These are phyloP conservation scores for Capsicum baccatum DNA, from an alignment of 257 asterid genomes.

Conservation along the genomic window DNA sequence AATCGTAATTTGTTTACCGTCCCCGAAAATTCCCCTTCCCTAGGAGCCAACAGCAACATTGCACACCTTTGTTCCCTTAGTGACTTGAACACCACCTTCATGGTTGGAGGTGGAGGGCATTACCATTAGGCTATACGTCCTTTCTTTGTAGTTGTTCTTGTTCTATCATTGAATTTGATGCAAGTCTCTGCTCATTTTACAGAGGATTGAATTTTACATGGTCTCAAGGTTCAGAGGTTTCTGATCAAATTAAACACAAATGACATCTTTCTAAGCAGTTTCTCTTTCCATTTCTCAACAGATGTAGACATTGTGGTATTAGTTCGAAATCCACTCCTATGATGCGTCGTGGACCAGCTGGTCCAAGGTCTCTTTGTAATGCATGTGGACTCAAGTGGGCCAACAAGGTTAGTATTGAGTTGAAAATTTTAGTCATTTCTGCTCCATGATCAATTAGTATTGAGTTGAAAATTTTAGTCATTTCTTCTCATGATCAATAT, in stretches of 20 bases:
- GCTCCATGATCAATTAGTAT: neutral
- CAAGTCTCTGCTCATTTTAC: neutral
- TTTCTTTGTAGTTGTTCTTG: constrained; percentile 8
- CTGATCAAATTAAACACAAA: neutral
- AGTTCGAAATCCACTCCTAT: constrained; percentile 94
- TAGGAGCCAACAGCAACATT: neutral
- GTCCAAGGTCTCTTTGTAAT: constrained; percentile 91
- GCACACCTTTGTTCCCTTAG: neutral
- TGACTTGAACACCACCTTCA: neutral
- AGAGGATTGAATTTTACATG: neutral
- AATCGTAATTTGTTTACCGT: neutral
- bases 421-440: neutral
- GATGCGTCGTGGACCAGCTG: constrained; percentile 99
- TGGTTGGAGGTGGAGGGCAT: neutral
- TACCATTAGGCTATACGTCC: constrained; percentile 8
- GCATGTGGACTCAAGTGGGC: constrained; percentile 98
- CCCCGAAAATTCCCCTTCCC: neutral
- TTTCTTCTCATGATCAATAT: neutral
- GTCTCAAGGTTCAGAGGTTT: constrained; percentile 8
- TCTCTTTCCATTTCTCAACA: constrained; percentile 39
- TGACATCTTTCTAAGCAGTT: neutral
- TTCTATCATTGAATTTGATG: constrained; percentile 14
- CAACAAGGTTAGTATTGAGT: constrained; percentile 66
- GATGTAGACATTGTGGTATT: constrained; percentile 89
- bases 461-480: neutral